Evolutionary conservation across 2,329 filamentous ascomycete species (phyloP).

Genomic region (Penicillium olsonii): DNA sequence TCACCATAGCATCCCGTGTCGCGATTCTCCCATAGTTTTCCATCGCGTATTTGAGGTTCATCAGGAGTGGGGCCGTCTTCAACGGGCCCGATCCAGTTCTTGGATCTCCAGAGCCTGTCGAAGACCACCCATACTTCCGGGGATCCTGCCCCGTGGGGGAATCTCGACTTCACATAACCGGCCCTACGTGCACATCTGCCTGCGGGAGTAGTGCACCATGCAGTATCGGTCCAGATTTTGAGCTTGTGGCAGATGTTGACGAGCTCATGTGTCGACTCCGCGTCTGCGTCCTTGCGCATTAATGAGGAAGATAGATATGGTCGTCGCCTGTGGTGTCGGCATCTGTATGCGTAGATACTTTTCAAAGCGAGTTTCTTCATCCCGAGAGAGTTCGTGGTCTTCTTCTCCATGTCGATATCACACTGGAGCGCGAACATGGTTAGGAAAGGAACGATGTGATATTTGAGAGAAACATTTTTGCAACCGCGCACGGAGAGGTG

Average conservation of each 20-base stretch:
- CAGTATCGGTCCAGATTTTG: conserved; percentile 63
- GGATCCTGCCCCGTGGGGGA: conserved; percentile 50
- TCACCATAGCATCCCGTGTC: conserved; percentile 59
- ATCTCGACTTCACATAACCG: conserved; percentile 59
- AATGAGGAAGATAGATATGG: conserved; percentile 61
- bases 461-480: conserved; percentile 66
- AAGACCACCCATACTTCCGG: conserved; percentile 65
- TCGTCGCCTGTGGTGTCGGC: conserved; percentile 61
- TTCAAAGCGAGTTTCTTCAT: conserved; percentile 54
- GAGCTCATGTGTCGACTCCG: conserved; percentile 61
- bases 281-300: conserved; percentile 59
- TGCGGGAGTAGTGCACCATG: conserved; percentile 62
- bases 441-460: conserved; percentile 63
- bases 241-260: conserved; percentile 61
- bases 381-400: conserved; percentile 31
- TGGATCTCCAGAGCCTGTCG: conserved; percentile 60
- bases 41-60: conserved; percentile 45
- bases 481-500: conserved; percentile 64
- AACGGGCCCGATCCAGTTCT: conserved; percentile 57
- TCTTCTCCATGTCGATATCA: conserved; percentile 48
- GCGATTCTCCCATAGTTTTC: conserved; percentile 57
- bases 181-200: conserved; percentile 58
- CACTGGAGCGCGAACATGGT: conserved; percentile 49
- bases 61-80: conserved; percentile 17
- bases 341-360: conserved; percentile 63